Evolutionary conservation across 2,329 filamentous ascomycete genomes (phyloP).

Genomic region (Aspergillus tanneri): DNA sequence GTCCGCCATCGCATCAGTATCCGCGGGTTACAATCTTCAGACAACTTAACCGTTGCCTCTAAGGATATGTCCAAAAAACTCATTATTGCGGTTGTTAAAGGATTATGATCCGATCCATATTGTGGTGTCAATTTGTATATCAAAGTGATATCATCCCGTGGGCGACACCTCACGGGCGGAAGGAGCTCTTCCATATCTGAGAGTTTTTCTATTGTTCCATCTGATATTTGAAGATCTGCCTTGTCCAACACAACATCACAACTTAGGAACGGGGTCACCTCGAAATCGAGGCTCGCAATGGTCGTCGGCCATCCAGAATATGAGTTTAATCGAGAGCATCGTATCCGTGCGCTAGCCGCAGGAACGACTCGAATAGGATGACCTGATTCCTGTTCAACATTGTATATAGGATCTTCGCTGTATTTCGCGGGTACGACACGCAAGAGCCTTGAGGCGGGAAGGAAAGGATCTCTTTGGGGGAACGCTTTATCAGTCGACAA

Average conservation of each 20-base stretch:
- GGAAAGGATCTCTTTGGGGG: conserved; percentile 50
- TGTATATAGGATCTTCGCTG: conserved; percentile 50
- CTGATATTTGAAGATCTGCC: conserved; percentile 47
- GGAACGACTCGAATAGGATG: conserved; percentile 56
- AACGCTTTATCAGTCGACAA: conserved; percentile 52
- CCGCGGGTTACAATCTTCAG: conserved; percentile 43
- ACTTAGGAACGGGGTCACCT: conserved; percentile 54
- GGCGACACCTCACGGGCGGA: conserved; percentile 45
- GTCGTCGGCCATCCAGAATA: conserved; percentile 47
- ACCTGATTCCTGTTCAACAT: conserved; percentile 54
- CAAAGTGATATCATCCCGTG: conserved; percentile 58
- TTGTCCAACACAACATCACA: conserved; percentile 52
- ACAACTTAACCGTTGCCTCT: conserved; percentile 41
- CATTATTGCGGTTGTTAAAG: conserved; percentile 39
- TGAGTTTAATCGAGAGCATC: conserved; percentile 52
- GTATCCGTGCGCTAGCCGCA: conserved; percentile 56
- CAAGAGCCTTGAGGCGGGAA: conserved; percentile 58
- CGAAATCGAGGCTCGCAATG: conserved; percentile 56
- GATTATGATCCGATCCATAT: conserved; percentile 36
- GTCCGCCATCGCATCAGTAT: conserved; percentile 51
- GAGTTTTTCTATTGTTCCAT: conserved; percentile 49
- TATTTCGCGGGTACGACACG: conserved; percentile 55
- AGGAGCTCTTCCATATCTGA: conserved; percentile 36
- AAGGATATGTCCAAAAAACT: conserved; percentile 50
- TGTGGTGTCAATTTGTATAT: conserved; percentile 54